Conservation (phyloP, 495 filamentous ascomycete genomes). For the Penicillium robsamsonii region DNA sequence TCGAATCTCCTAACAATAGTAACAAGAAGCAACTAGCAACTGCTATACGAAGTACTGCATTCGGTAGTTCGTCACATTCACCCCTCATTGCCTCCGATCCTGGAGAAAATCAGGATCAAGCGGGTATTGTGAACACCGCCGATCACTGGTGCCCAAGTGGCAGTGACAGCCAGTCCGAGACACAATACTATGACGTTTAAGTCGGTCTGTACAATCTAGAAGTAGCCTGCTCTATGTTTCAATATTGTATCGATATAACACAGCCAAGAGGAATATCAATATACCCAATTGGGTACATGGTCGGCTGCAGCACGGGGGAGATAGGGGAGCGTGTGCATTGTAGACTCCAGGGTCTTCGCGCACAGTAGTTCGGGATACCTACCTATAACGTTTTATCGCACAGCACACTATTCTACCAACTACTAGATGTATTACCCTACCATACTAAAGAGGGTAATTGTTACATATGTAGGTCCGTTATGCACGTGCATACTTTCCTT, state of each 20-base stretch:
- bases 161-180: slow-evolving; percentile 5
- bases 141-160: slow-evolving; percentile 8
- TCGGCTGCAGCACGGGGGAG: neutral
- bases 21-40: neutral
- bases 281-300: neutral
- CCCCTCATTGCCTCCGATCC: slow-evolving; percentile 1
- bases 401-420: neutral
- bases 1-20: slow-evolving; percentile 6
- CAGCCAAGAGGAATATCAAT: slow-evolving; percentile 3
- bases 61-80: neutral
- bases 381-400: neutral
- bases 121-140: slow-evolving; percentile 2
- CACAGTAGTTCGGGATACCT: slow-evolving; percentile 6
- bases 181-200: slow-evolving; percentile 3
- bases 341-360: neutral
- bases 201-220: neutral
- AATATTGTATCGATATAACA: neutral
- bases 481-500: slow-evolving; percentile 1
- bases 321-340: slow-evolving; percentile 11
- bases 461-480: neutral
- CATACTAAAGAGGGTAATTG: neutral
- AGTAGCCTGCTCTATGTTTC: neutral
- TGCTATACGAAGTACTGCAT: neutral
- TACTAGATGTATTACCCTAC: neutral
- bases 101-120: neutral